Percentiles rank a stretch among this genome's conserved stretches.
Evolutionary conservation across 106 monocot genomes (phyloP).

Genomic region (Dendrobium chrysotoxum): DNA sequence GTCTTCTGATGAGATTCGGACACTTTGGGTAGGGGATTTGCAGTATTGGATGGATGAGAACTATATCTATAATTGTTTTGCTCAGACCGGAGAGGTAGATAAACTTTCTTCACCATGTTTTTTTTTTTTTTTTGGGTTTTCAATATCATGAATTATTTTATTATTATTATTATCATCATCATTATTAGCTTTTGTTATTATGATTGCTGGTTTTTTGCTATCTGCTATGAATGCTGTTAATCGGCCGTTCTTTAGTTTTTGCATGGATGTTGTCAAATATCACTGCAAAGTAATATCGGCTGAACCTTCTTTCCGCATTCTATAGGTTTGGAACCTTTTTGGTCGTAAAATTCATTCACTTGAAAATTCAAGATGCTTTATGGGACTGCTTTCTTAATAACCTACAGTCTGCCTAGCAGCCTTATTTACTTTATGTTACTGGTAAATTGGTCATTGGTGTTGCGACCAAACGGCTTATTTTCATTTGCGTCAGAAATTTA

Average conservation of each 20-base stretch:
- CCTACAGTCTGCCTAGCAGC: too few relatives aligned
- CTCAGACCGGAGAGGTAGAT: constrained; percentile 53
- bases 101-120: background rate
- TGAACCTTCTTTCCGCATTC: too few relatives aligned
- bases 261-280: background rate
- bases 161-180: too few relatives aligned
- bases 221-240: background rate
- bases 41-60: constrained; percentile 97
- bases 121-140: background rate
- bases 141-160: background rate
- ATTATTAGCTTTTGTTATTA: background rate
- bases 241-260: background rate
- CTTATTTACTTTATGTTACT: too few relatives aligned
- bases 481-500: too few relatives aligned
- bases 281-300: background rate
- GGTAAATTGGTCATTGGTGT: too few relatives aligned
- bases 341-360: background rate
- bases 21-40: too few relatives aligned
- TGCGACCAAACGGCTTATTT: too few relatives aligned
- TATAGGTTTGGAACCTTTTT: background rate
- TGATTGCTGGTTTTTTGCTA: background rate
- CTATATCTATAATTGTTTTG: constrained; percentile 55
- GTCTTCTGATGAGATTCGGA: constrained; percentile 47
- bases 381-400: too few relatives aligned
- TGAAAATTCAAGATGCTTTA: too few relatives aligned